phyloP scores from a whole-genome alignment of 495 filamentous ascomycete genomes.

The Eremomyces bilateralis region DNA sequence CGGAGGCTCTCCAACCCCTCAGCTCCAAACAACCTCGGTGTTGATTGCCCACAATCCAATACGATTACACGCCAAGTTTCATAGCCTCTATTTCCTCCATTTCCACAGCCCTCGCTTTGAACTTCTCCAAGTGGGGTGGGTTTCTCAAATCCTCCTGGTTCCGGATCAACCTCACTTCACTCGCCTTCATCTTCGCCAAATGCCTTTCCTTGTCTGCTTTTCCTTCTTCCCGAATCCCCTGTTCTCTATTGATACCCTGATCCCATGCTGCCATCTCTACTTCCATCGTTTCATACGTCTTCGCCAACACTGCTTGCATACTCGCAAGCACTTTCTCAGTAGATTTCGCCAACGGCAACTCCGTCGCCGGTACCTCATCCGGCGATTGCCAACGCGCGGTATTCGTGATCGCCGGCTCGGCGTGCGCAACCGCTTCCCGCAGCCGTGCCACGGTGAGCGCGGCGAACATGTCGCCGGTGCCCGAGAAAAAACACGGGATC shows the following conservation, averaged over 20 bases:
- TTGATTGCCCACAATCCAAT: constrained; percentile 4
- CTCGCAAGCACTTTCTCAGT: constrained; percentile 74
- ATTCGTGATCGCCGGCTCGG: constrained; percentile 10
- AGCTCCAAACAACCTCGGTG: constrained; percentile 1
- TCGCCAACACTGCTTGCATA: constrained; percentile 69
- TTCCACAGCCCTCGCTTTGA: constrained; percentile 24
- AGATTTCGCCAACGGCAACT: constrained; percentile 63
- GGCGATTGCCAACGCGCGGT: constrained; percentile 20
- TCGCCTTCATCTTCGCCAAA: constrained; percentile 48
- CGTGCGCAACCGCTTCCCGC: constrained; percentile 45
- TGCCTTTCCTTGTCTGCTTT: constrained; percentile 37
- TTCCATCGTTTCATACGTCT: constrained; percentile 48
- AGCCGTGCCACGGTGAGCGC: constrained; percentile 76
- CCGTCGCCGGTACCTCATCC: constrained; percentile 32
- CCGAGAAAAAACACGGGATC: constrained; percentile 85
- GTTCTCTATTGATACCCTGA: constrained; percentile 30
- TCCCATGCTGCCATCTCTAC: constrained; percentile 9
- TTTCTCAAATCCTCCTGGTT: constrained; percentile 41
- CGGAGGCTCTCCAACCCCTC: background rate
- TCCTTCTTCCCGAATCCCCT: constrained; percentile 37
- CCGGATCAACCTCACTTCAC: constrained; percentile 59
- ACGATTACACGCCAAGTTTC: constrained; percentile 5
- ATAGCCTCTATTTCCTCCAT: constrained; percentile 11
- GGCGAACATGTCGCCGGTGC: constrained; percentile 96
- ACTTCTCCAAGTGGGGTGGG: constrained; percentile 35